phyloP scores from a whole-genome alignment of 306 rosid genomes.

The Lathyrus tuberosus region DNA sequence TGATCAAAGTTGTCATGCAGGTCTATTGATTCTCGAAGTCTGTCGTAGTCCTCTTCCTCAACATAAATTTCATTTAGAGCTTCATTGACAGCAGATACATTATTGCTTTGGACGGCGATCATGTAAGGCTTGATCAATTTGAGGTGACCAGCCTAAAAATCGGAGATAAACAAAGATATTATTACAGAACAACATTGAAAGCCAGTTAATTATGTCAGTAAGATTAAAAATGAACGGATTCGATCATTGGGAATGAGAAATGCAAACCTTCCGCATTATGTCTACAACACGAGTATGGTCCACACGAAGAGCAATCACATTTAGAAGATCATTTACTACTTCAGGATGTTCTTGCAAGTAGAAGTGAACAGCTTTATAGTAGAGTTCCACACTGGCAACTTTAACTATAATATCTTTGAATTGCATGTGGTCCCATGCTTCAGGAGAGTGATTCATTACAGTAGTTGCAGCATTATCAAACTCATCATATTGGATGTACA shows the following conservation, averaged over 20 bases:
- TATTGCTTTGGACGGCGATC: constrained; percentile 98
- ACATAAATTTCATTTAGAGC: constrained; percentile 89
- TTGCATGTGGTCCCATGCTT: constrained; percentile 99
- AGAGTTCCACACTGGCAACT: constrained; percentile 96
- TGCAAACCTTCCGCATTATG: constrained; percentile 83
- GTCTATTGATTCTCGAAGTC: constrained; percentile 94
- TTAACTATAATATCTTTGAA: constrained; percentile 90
- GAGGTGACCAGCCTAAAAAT: constrained; percentile 85
- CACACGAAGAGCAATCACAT: constrained; percentile 93
- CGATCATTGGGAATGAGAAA: constrained; percentile 4
- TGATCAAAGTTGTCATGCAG: constrained; percentile 90
- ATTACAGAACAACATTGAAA: constrained; percentile 17
- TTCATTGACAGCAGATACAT: constrained; percentile 90
- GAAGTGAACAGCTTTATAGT: constrained; percentile 95
- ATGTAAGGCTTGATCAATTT: constrained; percentile 92
- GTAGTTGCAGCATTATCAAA: constrained; percentile 97
- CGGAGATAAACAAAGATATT: constrained; percentile 19
- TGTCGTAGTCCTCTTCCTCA: constrained; percentile 95
- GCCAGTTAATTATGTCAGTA: constrained; percentile 20
- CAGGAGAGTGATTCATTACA: constrained; percentile 95
- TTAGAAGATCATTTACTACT: constrained; percentile 84
- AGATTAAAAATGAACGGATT: constrained; percentile 8
- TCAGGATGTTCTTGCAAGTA: constrained; percentile 97
- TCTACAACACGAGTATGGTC: constrained; percentile 97
- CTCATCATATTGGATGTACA: constrained; percentile 91